A percentile compares a stretch with the other conserved stretches of the same genome.
phyloP scores from a whole-genome alignment of 2,329 filamentous ascomycete genomes.

The Beauveria asiatica region DNA sequence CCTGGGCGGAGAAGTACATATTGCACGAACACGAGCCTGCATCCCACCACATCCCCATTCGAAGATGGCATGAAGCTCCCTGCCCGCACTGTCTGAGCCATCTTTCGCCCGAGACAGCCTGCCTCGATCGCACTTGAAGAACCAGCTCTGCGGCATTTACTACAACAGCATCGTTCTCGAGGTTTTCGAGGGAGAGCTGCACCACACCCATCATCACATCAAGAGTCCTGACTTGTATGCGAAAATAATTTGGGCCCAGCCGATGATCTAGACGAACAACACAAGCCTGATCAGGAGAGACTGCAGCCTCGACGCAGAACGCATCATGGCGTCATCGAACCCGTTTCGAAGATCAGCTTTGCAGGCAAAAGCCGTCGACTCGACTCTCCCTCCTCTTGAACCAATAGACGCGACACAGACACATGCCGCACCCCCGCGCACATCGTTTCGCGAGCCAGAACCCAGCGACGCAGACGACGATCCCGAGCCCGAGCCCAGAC shows the following conservation, averaged over 20 bases:
- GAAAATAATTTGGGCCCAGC: background rate
- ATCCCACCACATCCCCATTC: background rate
- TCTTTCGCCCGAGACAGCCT: background rate
- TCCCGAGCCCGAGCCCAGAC: background rate
- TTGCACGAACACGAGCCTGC: background rate
- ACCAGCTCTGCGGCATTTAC: constrained; percentile 13
- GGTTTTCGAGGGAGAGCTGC: background rate
- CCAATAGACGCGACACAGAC: constrained; percentile 21
- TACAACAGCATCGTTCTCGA: background rate
- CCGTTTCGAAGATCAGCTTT: constrained; percentile 41
- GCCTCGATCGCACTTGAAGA: background rate
- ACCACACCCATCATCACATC: background rate
- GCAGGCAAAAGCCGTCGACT: constrained; percentile 14
- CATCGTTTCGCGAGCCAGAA: constrained; percentile 16
- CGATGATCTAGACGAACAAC: background rate
- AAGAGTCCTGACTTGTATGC: background rate
- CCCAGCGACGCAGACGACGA: constrained; percentile 13
- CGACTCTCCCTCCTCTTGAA: constrained; percentile 21
- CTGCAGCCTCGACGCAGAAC: background rate
- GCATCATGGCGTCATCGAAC: constrained; percentile 34
- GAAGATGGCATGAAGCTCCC: constrained; percentile 1
- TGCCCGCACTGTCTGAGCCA: background rate
- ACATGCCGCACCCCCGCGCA: constrained; percentile 17
- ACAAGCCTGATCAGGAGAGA: background rate
- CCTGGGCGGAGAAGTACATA: background rate